These are phyloP conservation scores for Viola odorata DNA, from an alignment of 345 rosid species.

Conservation along the genomic window DNA sequence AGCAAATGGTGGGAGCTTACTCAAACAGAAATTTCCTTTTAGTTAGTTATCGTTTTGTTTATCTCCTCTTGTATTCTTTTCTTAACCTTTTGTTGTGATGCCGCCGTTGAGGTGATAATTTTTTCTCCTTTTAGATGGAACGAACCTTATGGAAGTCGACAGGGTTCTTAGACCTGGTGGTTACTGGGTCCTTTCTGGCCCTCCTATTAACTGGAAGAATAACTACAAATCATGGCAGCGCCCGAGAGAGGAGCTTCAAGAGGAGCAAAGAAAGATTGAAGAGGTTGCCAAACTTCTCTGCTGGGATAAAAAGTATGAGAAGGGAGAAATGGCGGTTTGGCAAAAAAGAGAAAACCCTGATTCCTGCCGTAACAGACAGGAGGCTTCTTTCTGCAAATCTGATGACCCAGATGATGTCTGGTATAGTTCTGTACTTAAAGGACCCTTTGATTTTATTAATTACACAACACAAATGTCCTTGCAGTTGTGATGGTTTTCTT, in stretches of 20 bases:
- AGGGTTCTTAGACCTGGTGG: conserved; percentile 98
- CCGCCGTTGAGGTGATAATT: conserved; percentile 6
- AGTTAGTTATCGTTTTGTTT: not conserved
- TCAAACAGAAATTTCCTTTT: conserved; percentile 2
- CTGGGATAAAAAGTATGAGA: conserved; percentile 91
- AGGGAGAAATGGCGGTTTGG: conserved; percentile 94
- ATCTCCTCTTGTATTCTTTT: conserved; percentile 2
- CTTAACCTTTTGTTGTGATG: conserved; percentile 6
- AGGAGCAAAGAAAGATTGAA: conserved; percentile 84
- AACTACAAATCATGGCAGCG: conserved; percentile 95
- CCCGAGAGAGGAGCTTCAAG: conserved; percentile 82
- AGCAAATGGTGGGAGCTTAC: conserved; percentile 58
- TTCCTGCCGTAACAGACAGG: conserved; percentile 54
- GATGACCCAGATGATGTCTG: conserved; percentile 75
- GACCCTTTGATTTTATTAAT: too few species aligned
- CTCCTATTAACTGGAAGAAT: conserved; percentile 90
- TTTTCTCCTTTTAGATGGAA: conserved; percentile 60
- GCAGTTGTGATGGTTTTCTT: not conserved
- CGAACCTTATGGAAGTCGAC: conserved; percentile 89
- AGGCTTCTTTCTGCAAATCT: conserved; percentile 76
- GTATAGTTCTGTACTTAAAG: conserved; percentile 35
- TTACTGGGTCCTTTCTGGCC: conserved; percentile 96
- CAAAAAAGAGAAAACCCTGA: conserved; percentile 66
- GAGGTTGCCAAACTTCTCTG: conserved; percentile 82
- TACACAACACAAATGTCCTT: too few species aligned